phyloP scores from a whole-genome alignment of 495 filamentous ascomycete genomes.

The Hypoxylon rickii region DNA sequence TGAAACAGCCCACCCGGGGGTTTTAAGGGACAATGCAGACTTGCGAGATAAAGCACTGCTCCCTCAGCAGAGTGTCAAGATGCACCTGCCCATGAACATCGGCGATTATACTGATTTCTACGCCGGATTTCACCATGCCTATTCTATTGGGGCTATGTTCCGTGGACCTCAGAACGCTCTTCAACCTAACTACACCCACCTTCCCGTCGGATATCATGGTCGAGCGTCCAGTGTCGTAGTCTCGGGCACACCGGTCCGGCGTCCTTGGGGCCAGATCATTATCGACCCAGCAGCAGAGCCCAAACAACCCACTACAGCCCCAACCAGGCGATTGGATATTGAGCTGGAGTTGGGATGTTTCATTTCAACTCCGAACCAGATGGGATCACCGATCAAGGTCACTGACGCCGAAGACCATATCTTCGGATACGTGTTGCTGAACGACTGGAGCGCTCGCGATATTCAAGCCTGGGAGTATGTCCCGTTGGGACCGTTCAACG shows the following conservation, averaged over 20 bases:
- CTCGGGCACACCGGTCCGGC: constrained; percentile 72
- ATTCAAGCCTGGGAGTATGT: constrained; percentile 92
- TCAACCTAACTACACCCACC: constrained; percentile 87
- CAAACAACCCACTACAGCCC: constrained; percentile 61
- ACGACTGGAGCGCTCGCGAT: constrained; percentile 93
- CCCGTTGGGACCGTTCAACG: constrained; percentile 83
- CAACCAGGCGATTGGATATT: constrained; percentile 74
- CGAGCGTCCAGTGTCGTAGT: constrained; percentile 78
- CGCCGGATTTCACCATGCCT: constrained; percentile 88
- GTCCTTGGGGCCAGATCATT: constrained; percentile 84
- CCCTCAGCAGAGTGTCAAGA: constrained; percentile 63
- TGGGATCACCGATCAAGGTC: constrained; percentile 67
- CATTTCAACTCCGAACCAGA: constrained; percentile 65
- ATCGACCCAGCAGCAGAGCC: constrained; percentile 64
- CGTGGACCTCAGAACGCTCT: constrained; percentile 80
- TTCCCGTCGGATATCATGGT: constrained; percentile 90
- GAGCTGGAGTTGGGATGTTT: constrained; percentile 90
- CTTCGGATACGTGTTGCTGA: constrained; percentile 88
- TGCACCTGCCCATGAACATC: constrained; percentile 83
- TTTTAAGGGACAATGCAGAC: constrained; percentile 44
- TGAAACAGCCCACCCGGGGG: constrained; percentile 44
- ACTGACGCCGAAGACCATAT: constrained; percentile 71
- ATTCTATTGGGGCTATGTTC: constrained; percentile 79
- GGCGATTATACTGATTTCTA: constrained; percentile 99
- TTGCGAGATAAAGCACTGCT: constrained; percentile 43